Conservation (phyloP, 164 flowering plant genomes). For the Hamamelis virginiana region DNA sequence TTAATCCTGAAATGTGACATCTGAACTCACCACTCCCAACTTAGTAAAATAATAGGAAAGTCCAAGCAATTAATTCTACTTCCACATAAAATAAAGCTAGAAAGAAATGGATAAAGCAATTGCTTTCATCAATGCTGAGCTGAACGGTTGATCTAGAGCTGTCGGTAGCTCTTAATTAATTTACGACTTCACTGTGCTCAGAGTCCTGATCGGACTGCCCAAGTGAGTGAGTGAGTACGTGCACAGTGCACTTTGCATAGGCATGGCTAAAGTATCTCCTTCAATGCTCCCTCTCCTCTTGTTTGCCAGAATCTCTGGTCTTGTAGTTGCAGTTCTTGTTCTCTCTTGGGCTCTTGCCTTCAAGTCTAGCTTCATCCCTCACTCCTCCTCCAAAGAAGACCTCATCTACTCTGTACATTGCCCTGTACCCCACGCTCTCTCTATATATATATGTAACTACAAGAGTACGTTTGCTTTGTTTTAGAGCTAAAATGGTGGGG, state of each 20-base stretch:
- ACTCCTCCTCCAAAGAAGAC: conserved; percentile 42
- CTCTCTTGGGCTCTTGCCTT: conserved; percentile 63
- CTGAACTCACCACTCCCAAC: too few relatives aligned
- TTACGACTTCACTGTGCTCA: too few relatives aligned
- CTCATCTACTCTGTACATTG: conserved; percentile 45
- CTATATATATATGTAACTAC: not conserved
- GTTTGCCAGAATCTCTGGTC: conserved; percentile 66
- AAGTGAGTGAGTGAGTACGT: not conserved
- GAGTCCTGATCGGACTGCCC: too few relatives aligned
- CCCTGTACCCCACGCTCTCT: conserved; percentile 4
- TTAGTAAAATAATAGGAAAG: too few relatives aligned
- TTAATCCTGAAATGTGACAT: too few relatives aligned
- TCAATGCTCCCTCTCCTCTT: conserved; percentile 38
- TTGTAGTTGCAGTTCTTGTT: conserved; percentile 59
- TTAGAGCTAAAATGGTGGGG: not conserved
- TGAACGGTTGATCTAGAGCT: too few relatives aligned
- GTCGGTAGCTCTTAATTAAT: too few relatives aligned
- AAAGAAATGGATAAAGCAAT: too few relatives aligned
- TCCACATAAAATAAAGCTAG: too few relatives aligned
- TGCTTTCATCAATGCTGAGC: too few relatives aligned
- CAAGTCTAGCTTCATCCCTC: conserved; percentile 62
- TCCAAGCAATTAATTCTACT: too few relatives aligned
- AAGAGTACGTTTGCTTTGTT: not conserved
- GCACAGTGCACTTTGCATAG: not conserved
- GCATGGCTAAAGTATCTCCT: conserved; percentile 22